Evolutionary conservation across 164 flowering plant genomes (phyloP), one percentile per base, ranked within the genome.

Genomic region (Magnolia changhungtana): DNA sequence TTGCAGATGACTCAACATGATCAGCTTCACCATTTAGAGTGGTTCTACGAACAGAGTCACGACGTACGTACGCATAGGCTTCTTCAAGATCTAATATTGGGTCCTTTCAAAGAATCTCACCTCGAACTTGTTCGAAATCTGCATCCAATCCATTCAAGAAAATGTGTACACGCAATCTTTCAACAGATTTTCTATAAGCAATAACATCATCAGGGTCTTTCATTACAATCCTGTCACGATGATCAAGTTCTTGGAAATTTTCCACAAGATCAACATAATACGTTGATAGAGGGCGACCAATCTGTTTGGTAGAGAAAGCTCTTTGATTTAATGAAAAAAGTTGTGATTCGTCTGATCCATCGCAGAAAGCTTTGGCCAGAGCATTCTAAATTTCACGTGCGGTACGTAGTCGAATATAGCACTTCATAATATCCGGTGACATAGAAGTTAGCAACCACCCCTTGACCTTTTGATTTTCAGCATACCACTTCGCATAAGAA

Each of bases 201-300:
- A n/a, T n/a, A n/a, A n/a, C n/a, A n/a, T n/a, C n/a, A n/a, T n/a
- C n/a, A n/a, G n/a, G n/a, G n/a, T 37, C 71, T 14, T 68, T 37
- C 71, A 29, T 29, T 37, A 29, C 50, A 37, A 68, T 37, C 51
- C 7, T 49, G 55, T 23, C 63, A 27, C 73, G 73, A 23, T 73
- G 76, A 67, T 75, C 78, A 3, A 75, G 27, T 20, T 79, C 81
- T 67, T 75, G 81, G 21, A 79, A 79, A 67, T 37, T 79, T 52
- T 52, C 72, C 0, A 72, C 64, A 18, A 79, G 37, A 3, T 72
- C 81, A 59, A 72, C 69, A 75, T 75, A 79, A 67, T 75, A 75
- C 11, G 74, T 75, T 7, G 78, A 72, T 1, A 75, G 50, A 31
- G 64, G 71, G 1, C 74, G 69, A 69, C 77, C 74, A 70, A 1